Base-by-base conservation (phyloP, 192 early-diverging fungal genomes). In the Geranomyces variabilis region DNA sequence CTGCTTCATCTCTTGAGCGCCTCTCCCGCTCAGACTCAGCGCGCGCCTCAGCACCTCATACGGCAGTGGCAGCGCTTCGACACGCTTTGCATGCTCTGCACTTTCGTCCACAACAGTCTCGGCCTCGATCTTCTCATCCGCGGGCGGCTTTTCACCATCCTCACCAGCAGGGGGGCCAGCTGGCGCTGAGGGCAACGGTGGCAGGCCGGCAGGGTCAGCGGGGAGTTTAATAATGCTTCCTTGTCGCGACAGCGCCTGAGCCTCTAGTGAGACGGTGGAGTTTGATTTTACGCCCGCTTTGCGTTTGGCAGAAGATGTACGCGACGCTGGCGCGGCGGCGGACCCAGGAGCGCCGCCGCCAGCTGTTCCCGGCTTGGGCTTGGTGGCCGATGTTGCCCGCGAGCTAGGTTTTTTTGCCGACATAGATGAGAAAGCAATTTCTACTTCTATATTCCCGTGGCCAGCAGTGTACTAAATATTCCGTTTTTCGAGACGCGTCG, bases 1-100 rank as follows among this genome's bases (percentile, higher is more conserved):
- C 45, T 74, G 67, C 44, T 59, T 75, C 13, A 80, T 45, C 17
- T 69, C 75, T 30, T 81, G 73, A 22, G 84, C 78, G 14, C 73
- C 71, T 34, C 63, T 44, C n/a, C 79, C 79, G 36, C 81, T 63
- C 10, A 78, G 22, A 14, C 63, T 67, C 24, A 85, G 56, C 31
- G 81, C 83, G 8, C 41, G 22, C 47, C 75, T 64, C 12, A 85
- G 48, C 19, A 78, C 21, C 14, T 81, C 79, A 29, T 64, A 47
- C 41, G 70, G 62, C 19, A 76, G 24, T 8, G 66, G 66, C 56
- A 75, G 51, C 47, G 14, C 24, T 34, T 75, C 58, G 0, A 69
- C 13, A n/a, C 66, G 33, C 59, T 63, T 46, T 28, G 19, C 28
- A 49, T 69, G 69, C 60, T 61, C 67, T 28, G 36, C 73, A 22